Evolutionary conservation across 2,329 filamentous ascomycete species (phyloP), one percentile per base, ranked within the genome.

Genomic region (Xylaria sp.): DNA sequence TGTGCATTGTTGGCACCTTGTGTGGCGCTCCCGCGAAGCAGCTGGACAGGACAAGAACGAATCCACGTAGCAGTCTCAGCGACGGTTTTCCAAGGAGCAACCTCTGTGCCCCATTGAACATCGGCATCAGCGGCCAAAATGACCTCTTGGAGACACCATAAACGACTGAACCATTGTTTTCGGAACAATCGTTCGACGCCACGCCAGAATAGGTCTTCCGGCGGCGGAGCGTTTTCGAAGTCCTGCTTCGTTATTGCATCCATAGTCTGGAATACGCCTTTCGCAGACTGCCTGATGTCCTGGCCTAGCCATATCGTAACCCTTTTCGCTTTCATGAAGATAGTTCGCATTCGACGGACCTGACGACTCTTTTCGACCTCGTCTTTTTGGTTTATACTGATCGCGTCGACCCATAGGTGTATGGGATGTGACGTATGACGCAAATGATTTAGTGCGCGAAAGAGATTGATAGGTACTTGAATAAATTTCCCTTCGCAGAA

Each of bases 301-400:
- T 18, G 41, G 7, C 41, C 41, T 46, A 46, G 18, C 41, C 41
- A 46, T 46, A 46, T n/a, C 6, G 15, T n/a, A 15, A 46, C 41
- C 13, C 18, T 46, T n/a, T 20, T 46, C 2, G 41, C 41, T 46
- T n/a, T 46, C 41, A 46, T 46, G 15, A 46, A 46, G 15, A 46
- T 46, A 15, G 41, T n/a, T 7, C 41, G 41, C 41, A 46, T 46
- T n/a, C 41, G 41, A 46, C 41, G 41, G 41, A 46, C 41, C 41
- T 46, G 41, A n/a, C 41, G 41, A 46, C 41, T 46, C 41, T 46
- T 46, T 46, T 46, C 41, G 18, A 46, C 41, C 8, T 46, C 41
- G 41, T 46, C 41, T 46, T 46, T n/a, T n/a, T 46, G 41, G 41
- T 46, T 46, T 46, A 46, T 46, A n/a, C 41, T n/a, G 18, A 46